Conservation (phyloP, 495 filamentous ascomycete genomes). For the Aspergillus olivimuriae region DNA sequence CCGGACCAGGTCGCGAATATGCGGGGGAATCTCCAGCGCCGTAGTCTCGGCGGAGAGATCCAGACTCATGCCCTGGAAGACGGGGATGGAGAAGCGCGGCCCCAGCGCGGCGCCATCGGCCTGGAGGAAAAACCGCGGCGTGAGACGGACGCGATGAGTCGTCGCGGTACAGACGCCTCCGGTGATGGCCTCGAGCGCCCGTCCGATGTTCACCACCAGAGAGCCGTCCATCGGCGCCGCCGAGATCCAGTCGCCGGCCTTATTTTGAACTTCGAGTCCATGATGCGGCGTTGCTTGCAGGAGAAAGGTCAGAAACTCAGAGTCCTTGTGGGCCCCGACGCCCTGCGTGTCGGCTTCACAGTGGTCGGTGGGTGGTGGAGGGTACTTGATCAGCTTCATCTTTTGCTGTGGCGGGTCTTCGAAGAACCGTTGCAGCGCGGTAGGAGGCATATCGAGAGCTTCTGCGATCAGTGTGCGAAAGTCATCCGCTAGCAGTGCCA, state of each 20-base stretch:
- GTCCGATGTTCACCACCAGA: slow-evolving; percentile 85
- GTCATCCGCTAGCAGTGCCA: slow-evolving; percentile 60
- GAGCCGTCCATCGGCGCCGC: slow-evolving; percentile 45
- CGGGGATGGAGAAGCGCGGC: slow-evolving; percentile 76
- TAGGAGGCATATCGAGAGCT: slow-evolving; percentile 65
- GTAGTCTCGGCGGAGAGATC: slow-evolving; percentile 74
- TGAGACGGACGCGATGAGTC: slow-evolving; percentile 66
- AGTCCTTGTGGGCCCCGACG: slow-evolving; percentile 92
- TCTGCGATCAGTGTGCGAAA: slow-evolving; percentile 88
- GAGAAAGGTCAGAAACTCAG: slow-evolving; percentile 79
- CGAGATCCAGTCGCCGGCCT: slow-evolving; percentile 71
- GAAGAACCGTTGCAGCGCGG: slow-evolving; percentile 77
- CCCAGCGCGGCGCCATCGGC: slow-evolving; percentile 36
- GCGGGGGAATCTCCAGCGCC: slow-evolving; percentile 61
- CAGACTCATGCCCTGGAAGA: slow-evolving; percentile 86
- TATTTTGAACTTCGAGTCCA: slow-evolving; percentile 88
- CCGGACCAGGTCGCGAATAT: slow-evolving; percentile 44
- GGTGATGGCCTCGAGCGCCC: slow-evolving; percentile 86
- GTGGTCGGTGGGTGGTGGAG: slow-evolving; percentile 50
- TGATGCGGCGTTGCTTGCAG: slow-evolving; percentile 75
- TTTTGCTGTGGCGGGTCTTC: slow-evolving; percentile 77
- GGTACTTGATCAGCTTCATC: slow-evolving; percentile 85
- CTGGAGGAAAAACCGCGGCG: slow-evolving; percentile 27
- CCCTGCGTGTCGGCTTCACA: slow-evolving; percentile 42
- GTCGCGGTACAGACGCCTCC: slow-evolving; percentile 80